Conservation (phyloP, 352 stramenopile species). For the Globisporangium acanthophoron region DNA sequence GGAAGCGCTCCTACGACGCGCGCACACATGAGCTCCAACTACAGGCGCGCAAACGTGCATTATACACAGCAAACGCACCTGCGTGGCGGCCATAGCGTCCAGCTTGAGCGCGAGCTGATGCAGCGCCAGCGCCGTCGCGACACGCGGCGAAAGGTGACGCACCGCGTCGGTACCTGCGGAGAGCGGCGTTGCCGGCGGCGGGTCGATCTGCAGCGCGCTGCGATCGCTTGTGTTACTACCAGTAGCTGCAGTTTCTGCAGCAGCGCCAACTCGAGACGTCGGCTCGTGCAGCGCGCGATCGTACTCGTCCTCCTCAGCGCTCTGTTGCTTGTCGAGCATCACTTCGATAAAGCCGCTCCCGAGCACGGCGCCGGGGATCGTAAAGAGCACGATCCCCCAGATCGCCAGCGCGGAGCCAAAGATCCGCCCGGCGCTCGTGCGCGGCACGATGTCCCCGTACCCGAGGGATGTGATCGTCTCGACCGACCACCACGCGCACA, state of each 20-base stretch:
- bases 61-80: constrained; percentile 20
- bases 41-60: neutral
- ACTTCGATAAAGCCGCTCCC: constrained; percentile 64
- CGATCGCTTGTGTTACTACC: neutral
- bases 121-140: constrained; percentile 18
- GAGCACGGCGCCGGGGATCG: constrained; percentile 51
- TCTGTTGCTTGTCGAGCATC: constrained; percentile 59
- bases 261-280: neutral
- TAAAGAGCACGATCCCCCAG: constrained; percentile 58
- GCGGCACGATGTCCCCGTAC: constrained; percentile 55
- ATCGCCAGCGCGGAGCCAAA: constrained; percentile 42
- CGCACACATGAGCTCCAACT: neutral
- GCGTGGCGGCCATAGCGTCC: constrained; percentile 20
- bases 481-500: constrained; percentile 51
- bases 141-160: constrained; percentile 16
- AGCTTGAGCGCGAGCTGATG: constrained; percentile 31
- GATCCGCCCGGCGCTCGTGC: constrained; percentile 30
- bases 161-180: constrained; percentile 4
- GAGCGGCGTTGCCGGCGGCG: constrained; percentile 1
- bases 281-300: constrained; percentile 16
- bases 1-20: constrained; percentile 23
- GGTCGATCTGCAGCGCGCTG: constrained; percentile 3
- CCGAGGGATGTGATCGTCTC: constrained; percentile 68
- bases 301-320: constrained; percentile 34
- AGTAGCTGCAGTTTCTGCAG: neutral